phyloP scores from a whole-genome alignment of 2,329 filamentous ascomycete genomes.

The Venturia aucupariae region DNA sequence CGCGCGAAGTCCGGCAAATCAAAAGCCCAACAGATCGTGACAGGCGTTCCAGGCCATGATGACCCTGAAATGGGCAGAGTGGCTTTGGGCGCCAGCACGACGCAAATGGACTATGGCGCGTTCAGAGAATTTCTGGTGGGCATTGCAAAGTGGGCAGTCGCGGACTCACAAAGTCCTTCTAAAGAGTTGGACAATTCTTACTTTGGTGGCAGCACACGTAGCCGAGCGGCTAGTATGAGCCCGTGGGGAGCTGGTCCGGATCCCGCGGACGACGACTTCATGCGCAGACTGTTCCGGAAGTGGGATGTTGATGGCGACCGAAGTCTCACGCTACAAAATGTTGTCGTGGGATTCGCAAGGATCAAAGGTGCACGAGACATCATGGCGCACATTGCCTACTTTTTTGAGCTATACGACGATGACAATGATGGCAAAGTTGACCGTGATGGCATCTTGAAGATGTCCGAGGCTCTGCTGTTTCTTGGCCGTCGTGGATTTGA shows the following conservation, averaged over 20 bases:
- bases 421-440: conserved; percentile 85
- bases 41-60: conserved; percentile 37
- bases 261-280: conserved; percentile 90
- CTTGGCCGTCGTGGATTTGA: conserved; percentile 81
- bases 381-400: conserved; percentile 96
- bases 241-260: conserved; percentile 54
- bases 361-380: conserved; percentile 93
- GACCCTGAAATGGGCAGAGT: conserved; percentile 75
- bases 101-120: conserved; percentile 92
- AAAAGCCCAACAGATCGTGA: conserved; percentile 42
- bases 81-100: conserved; percentile 79
- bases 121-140: conserved; percentile 87
- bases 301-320: conserved; percentile 77
- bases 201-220: conserved; percentile 40
- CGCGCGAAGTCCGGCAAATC: conserved; percentile 55
- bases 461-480: conserved; percentile 89
- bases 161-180: conserved; percentile 64
- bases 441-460: conserved; percentile 85
- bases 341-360: conserved; percentile 80
- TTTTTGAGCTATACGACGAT: conserved; percentile 96
- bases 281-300: conserved; percentile 74
- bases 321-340: conserved; percentile 79
- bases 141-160: conserved; percentile 86
- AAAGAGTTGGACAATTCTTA: conserved; percentile 42
- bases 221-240: conserved; percentile 34